Evolutionary conservation across 164 flowering plant species (phyloP), one percentile per base, ranked within the genome.

Genomic region (Nelumbo lutea): DNA sequence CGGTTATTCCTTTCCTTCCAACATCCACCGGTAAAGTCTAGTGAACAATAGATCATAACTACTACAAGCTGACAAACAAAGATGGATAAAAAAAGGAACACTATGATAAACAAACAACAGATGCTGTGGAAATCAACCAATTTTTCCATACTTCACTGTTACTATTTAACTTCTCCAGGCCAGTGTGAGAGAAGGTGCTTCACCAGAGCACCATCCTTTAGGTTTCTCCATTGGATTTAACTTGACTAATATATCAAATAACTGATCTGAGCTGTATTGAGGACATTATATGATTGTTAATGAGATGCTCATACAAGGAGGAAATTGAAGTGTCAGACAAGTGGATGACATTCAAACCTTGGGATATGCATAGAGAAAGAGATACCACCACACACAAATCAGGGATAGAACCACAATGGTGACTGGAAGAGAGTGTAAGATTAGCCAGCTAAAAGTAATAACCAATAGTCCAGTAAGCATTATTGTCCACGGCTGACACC

Each of bases 401-500:
- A 87, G n/a, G 14, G 73, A 65, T 15, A 71, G 43, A 44, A 80
- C 86, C 38, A 83, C 4, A 5, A 78, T 55, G 5, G 95, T 85
- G 59, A 85, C 59, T 2, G 84, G 43, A 1, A 81, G 62, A 6
- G 95, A 88, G 62, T 87, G 88, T 76, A 87, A 42, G 62, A 89
- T 57, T 40, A 83, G 48, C 98, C 98, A 94, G 82, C 98, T 94
- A 66, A 70, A 60, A 45, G 78, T 81, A 77, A 86, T 77, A 68
- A 73, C 82, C 44, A 65, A 67, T 40, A 80, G 79, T 66, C 98
- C 96, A 3, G 97, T 88, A 65, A 91, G 81, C 13, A 78, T 61
- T 75, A 94, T 90, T 39, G 97, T 90, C 98, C 98, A 94, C 2
- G 98, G 98, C 68, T 91, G 97, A 76, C 97, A 90, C 98, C 98